phyloP scores from a whole-genome alignment of 129 eudicot species.

The Solidago caesia region DNA sequence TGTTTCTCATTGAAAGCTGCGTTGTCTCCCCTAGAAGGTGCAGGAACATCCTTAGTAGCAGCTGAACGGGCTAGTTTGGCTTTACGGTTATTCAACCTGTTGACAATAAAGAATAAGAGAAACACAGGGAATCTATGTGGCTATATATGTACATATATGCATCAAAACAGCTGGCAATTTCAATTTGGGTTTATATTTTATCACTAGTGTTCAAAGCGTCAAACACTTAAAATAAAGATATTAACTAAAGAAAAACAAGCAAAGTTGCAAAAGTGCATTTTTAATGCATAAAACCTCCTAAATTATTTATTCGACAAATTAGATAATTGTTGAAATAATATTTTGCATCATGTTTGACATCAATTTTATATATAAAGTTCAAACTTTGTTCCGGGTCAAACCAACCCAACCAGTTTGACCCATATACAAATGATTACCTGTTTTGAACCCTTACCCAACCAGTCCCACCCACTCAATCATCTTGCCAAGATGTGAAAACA shows the following conservation, averaged over 20 bases:
- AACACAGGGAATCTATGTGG: not conserved
- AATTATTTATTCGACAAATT: not conserved
- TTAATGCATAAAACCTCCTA: not conserved
- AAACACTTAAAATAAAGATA: not conserved
- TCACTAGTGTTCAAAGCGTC: not conserved
- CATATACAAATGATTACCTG: not conserved
- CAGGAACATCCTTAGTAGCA: slow-evolving; percentile 78
- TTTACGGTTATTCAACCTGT: slow-evolving; percentile 92
- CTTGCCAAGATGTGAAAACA: no score
- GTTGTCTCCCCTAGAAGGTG: slow-evolving; percentile 44
- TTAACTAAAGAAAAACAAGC: not conserved
- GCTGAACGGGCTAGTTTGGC: slow-evolving; percentile 91
- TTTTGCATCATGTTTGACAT: not conserved
- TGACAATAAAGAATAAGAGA: not conserved
- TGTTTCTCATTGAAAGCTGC: slow-evolving; percentile 46
- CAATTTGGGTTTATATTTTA: not conserved
- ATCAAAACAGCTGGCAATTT: not conserved
- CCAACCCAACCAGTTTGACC: no score
- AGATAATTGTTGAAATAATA: not conserved
- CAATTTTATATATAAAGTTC: not conserved
- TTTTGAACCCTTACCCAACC: not conserved
- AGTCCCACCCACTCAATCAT: no score
- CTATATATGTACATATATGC: slow-evolving; percentile 2
- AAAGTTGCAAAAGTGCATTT: not conserved
- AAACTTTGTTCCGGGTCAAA: no score